Percentiles rank a stretch among this genome's conserved stretches.
These are phyloP conservation scores for Cladosporium sp. DNA, from an alignment of 2,329 filamentous ascomycete species.

Conservation along the genomic window DNA sequence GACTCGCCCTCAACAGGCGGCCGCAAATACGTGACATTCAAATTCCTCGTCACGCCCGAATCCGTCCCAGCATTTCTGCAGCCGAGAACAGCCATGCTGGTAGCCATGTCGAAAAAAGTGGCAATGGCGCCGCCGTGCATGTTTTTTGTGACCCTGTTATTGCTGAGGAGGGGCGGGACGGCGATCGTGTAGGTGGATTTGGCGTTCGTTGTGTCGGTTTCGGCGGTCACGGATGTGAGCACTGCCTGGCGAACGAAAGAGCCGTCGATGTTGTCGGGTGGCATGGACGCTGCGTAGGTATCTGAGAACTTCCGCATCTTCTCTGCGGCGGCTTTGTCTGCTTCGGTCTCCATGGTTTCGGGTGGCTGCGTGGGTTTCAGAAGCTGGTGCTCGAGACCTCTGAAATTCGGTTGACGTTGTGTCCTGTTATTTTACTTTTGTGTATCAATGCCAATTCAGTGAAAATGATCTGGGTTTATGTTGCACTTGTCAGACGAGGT, in stretches of 20 bases:
- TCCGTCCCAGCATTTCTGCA: slow-evolving; percentile 34
- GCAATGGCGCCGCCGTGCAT: slow-evolving; percentile 41
- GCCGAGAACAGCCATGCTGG: slow-evolving; percentile 34
- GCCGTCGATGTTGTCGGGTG: slow-evolving; percentile 1
- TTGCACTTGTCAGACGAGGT: too few species aligned
- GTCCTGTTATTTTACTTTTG: too few species aligned
- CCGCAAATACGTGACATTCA: slow-evolving; percentile 43
- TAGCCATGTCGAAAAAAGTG: slow-evolving; percentile 51
- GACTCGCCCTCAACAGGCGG: slow-evolving; percentile 36
- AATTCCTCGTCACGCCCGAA: slow-evolving; percentile 36
- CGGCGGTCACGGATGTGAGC: background rate
- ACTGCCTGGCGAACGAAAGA: background rate
- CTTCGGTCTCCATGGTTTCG: background rate
- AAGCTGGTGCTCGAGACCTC: too few species aligned
- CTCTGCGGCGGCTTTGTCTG: background rate
- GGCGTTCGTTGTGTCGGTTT: slow-evolving; percentile 1
- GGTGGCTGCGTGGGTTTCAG: background rate
- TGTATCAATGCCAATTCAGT: too few species aligned
- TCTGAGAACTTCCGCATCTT: background rate
- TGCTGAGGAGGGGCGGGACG: background rate
- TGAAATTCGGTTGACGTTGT: background rate
- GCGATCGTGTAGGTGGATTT: slow-evolving; percentile 1
- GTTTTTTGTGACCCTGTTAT: slow-evolving; percentile 10
- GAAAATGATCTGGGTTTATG: too few species aligned
- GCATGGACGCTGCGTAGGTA: background rate